These are phyloP conservation scores for Cylindrotheca closterium DNA, from an alignment of 108 stramenopile species.

Conservation along the genomic window DNA sequence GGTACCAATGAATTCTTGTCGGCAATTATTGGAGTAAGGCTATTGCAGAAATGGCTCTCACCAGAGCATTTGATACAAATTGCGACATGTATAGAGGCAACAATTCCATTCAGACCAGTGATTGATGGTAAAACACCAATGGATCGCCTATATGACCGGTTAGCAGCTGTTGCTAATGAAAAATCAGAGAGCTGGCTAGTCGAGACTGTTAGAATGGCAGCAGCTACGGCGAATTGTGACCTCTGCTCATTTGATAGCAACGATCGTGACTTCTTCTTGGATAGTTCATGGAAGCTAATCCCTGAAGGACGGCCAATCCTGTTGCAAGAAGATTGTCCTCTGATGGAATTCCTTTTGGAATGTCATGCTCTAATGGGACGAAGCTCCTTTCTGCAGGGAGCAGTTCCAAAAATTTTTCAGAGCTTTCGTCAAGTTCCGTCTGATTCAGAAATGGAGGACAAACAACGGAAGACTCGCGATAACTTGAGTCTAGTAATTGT, in stretches of 20 bases:
- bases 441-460: conserved; percentile 23
- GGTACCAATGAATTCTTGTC: conserved; percentile 69
- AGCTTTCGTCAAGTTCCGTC: conserved; percentile 25
- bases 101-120: conserved; percentile 59
- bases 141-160: conserved; percentile 48
- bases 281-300: conserved; percentile 60
- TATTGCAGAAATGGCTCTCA: conserved; percentile 32
- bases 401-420: conserved; percentile 38
- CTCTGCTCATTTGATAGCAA: conserved; percentile 48
- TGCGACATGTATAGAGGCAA: conserved; percentile 60
- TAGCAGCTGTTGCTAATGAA: conserved; percentile 21
- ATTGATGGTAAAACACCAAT: conserved; percentile 37
- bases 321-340: conserved; percentile 37
- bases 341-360: conserved; percentile 30
- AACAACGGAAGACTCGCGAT: conserved; percentile 18
- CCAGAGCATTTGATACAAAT: conserved; percentile 38
- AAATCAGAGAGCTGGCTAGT: conserved; percentile 35
- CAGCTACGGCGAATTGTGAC: conserved; percentile 47
- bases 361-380: conserved; percentile 21
- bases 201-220: conserved; percentile 46
- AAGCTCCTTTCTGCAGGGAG: conserved; percentile 21
- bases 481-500: conserved; percentile 21
- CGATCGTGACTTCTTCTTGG: conserved; percentile 53
- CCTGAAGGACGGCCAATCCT: conserved; percentile 49
- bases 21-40: conserved; percentile 45